phyloP scores from a whole-genome alignment of 495 filamentous ascomycete genomes.

The Rhypophila decipiens region DNA sequence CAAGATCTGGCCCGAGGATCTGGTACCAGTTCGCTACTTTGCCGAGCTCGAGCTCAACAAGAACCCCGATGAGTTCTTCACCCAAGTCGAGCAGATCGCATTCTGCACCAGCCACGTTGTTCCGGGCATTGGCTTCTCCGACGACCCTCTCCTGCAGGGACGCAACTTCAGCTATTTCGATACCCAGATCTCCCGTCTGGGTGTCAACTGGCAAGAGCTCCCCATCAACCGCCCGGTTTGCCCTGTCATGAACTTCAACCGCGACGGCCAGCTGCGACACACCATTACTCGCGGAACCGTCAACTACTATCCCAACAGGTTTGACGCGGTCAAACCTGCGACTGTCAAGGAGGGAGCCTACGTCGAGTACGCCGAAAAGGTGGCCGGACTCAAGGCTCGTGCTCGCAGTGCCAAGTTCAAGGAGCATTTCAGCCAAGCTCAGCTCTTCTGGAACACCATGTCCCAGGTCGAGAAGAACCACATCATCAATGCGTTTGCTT shows the following conservation, averaged over 20 bases:
- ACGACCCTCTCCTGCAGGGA: constrained; percentile 77
- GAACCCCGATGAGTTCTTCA: constrained; percentile 80
- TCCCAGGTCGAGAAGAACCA: constrained; percentile 64
- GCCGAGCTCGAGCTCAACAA: constrained; percentile 78
- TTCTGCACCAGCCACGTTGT: constrained; percentile 85
- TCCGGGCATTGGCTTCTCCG: constrained; percentile 79
- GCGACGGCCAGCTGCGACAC: constrained; percentile 63
- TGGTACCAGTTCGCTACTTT: constrained; percentile 72
- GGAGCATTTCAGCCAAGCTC: constrained; percentile 70
- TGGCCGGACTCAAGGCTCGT: constrained; percentile 65
- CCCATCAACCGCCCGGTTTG: constrained; percentile 75
- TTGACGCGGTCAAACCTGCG: constrained; percentile 56
- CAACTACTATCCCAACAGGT: constrained; percentile 90
- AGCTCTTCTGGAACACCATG: constrained; percentile 76
- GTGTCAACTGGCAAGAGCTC: constrained; percentile 79
- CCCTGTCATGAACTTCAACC: constrained; percentile 75
- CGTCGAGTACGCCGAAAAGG: constrained; percentile 58
- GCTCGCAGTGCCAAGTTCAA: constrained; percentile 69
- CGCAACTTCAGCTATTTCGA: constrained; percentile 87
- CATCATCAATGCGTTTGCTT: constrained; percentile 61
- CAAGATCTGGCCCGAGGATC: constrained; percentile 84
- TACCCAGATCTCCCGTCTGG: constrained; percentile 76
- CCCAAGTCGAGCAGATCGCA: constrained; percentile 76
- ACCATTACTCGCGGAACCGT: constrained; percentile 54
- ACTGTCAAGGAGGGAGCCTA: constrained; percentile 56